A percentile compares a stretch with the other conserved stretches of the same genome.
These are phyloP conservation scores for Coprinopsis marcescibilis DNA, from an alignment of 768 basidiomycete species.

Conservation along the genomic window DNA sequence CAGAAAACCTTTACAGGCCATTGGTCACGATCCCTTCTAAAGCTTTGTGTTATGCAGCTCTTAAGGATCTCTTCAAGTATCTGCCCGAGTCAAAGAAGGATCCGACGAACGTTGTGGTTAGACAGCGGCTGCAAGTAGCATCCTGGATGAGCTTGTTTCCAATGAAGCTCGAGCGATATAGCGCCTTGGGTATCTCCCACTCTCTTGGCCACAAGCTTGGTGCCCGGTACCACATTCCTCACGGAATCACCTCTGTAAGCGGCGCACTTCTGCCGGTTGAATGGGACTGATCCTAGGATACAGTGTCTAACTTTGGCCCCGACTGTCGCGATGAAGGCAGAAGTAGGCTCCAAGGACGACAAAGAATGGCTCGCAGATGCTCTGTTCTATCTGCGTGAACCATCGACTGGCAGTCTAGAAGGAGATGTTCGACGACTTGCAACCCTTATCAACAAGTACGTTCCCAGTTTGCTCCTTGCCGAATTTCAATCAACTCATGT, in stretches of 20 bases:
- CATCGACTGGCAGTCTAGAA: slow-evolving; percentile 58
- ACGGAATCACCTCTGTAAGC: slow-evolving; percentile 78
- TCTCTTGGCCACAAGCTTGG: slow-evolving; percentile 70
- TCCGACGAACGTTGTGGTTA: slow-evolving; percentile 47
- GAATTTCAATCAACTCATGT: not conserved
- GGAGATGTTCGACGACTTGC: slow-evolving; percentile 57
- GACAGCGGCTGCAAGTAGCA: slow-evolving; percentile 67
- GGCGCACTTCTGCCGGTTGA: slow-evolving; percentile 4
- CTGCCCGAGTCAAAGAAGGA: slow-evolving; percentile 60
- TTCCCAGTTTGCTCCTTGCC: not conserved
- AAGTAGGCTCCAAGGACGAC: slow-evolving; percentile 52
- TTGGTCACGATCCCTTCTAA: slow-evolving; percentile 53
- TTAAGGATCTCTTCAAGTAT: slow-evolving; percentile 70
- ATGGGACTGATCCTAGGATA: not conserved
- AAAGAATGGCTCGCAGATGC: slow-evolving; percentile 54
- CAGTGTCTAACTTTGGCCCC: slow-evolving; percentile 71
- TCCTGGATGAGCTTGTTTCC: slow-evolving; percentile 84
- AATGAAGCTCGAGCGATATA: slow-evolving; percentile 50
- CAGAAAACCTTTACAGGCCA: slow-evolving; percentile 62
- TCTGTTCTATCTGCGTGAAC: slow-evolving; percentile 52
- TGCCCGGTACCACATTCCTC: slow-evolving; percentile 68
- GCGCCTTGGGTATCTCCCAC: slow-evolving; percentile 71
- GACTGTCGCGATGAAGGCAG: slow-evolving; percentile 54
- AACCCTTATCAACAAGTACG: slow-evolving; percentile 49
- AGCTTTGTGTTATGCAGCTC: slow-evolving; percentile 56